A percentile compares a stretch with the other conserved stretches of the same genome.
phyloP scores from a whole-genome alignment of 1,139 yeast genomes.

The Saccharomyces hybrid region DNA sequence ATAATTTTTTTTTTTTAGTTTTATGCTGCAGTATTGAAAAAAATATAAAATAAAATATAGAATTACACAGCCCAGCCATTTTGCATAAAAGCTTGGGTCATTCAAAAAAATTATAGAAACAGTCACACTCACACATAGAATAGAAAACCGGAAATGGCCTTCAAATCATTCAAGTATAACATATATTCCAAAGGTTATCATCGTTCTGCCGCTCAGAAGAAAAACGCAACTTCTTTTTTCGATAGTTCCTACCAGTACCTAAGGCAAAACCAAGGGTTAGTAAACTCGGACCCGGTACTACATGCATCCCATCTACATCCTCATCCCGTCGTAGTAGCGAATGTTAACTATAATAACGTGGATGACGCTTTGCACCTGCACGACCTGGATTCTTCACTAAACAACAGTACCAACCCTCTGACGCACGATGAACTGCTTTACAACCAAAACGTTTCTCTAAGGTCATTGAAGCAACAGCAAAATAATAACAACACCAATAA shows the following conservation, averaged over 20 bases:
- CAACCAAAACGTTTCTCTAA: not conserved
- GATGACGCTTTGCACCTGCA: constrained; percentile 3
- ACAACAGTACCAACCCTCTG: not conserved
- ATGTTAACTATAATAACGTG: constrained; percentile 4
- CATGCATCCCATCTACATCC: not conserved
- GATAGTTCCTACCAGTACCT: constrained; percentile 5
- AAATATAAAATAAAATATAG: too few species aligned
- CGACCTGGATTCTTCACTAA: not conserved
- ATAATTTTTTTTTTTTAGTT: not conserved
- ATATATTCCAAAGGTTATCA: constrained; percentile 4
- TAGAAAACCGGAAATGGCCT: constrained; percentile 2
- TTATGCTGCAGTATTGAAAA: not conserved
- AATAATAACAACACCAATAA: not conserved
- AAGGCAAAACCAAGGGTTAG: not conserved
- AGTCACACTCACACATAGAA: not conserved
- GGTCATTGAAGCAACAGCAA: not conserved
- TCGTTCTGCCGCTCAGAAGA: not conserved
- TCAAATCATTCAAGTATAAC: constrained; percentile 2
- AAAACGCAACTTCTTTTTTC: constrained; percentile 4
- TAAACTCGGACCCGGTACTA: not conserved
- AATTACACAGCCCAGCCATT: not conserved
- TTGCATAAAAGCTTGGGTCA: not conserved
- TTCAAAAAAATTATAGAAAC: not conserved
- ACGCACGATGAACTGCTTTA: not conserved
- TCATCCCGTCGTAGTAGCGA: constrained; percentile 6